These are phyloP conservation scores for Candida nonsorbophila DNA, from an alignment of 805 yeast genomes.

Conservation along the genomic window DNA sequence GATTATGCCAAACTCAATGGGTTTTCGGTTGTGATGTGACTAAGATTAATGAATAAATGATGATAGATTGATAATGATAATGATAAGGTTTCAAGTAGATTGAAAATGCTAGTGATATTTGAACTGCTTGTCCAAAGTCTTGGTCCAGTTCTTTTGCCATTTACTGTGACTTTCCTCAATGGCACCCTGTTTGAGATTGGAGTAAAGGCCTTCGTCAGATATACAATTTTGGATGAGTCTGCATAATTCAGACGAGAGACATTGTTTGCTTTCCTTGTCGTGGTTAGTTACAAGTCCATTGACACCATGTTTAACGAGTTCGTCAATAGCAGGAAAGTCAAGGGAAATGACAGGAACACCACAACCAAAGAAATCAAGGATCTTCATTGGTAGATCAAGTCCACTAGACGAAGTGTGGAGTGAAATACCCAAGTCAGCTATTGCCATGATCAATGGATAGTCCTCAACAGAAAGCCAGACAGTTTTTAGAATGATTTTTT, in stretches of 20 bases:
- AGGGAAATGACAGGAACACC: slow-evolving; percentile 88
- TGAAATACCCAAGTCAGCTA: slow-evolving; percentile 86
- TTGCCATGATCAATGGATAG: slow-evolving; percentile 68
- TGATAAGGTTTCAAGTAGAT: slow-evolving; percentile 1
- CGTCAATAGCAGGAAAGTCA: slow-evolving; percentile 70
- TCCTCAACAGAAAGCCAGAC: slow-evolving; percentile 77
- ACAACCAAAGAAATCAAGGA: slow-evolving; percentile 92
- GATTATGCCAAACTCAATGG: too few species aligned
- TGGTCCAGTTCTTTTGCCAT: slow-evolving; percentile 76
- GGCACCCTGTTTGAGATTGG: slow-evolving; percentile 61
- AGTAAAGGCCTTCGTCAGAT: slow-evolving; percentile 25
- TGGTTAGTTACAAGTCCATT: slow-evolving; percentile 56
- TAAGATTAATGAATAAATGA: too few species aligned
- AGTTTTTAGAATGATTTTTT: slow-evolving; percentile 51
- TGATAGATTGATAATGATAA: too few species aligned
- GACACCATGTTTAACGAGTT: slow-evolving; percentile 60
- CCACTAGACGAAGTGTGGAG: slow-evolving; percentile 92
- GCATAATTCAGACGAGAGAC: slow-evolving; percentile 15
- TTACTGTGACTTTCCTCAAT: slow-evolving; percentile 56
- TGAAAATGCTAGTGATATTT: slow-evolving; percentile 7
- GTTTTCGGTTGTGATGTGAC: too few species aligned
- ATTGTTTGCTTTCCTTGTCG: slow-evolving; percentile 5
- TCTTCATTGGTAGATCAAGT: slow-evolving; percentile 93
- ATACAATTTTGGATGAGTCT: slow-evolving; percentile 20
- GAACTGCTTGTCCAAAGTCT: slow-evolving; percentile 33